Conservation (phyloP, 2,329 filamentous ascomycete genomes). For the Cordyceps farinosa region DNA sequence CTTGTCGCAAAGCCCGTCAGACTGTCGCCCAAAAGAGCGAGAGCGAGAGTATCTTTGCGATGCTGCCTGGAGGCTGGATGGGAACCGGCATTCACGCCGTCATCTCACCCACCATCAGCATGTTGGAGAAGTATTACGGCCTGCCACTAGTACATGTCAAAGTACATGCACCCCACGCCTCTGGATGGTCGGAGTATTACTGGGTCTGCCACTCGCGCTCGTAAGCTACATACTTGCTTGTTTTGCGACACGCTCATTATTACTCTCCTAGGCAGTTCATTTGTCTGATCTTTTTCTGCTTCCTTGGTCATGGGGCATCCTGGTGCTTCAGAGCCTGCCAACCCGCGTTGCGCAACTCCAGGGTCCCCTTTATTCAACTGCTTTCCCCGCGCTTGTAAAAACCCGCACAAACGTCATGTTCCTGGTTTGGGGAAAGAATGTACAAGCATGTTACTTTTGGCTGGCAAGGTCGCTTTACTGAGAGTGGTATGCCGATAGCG, state of each 20-base stretch:
- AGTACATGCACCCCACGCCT: not conserved
- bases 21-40: not conserved
- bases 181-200: constrained; percentile 4
- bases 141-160: not conserved
- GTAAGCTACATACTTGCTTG: not conserved
- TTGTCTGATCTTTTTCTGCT: not conserved
- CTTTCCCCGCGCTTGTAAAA: constrained; percentile 5
- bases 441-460: not conserved
- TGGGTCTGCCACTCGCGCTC: not conserved
- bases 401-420: constrained; percentile 2
- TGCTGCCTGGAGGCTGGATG: not conserved
- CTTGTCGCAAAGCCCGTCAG: not conserved
- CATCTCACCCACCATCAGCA: constrained; percentile 11
- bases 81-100: constrained; percentile 5
- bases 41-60: not conserved
- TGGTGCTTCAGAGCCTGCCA: not conserved
- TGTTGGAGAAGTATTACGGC: constrained; percentile 5
- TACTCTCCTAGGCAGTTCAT: constrained; percentile 2
- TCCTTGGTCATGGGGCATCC: not conserved
- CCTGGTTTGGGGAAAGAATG: not conserved
- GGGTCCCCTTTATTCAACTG: not conserved
- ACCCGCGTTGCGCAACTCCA: not conserved
- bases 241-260: not conserved
- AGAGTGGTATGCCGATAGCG: constrained; percentile 10
- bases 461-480: not conserved